Base-by-base conservation (phyloP, 768 basidiomycete species). In the Floccularia luteovirens region DNA sequence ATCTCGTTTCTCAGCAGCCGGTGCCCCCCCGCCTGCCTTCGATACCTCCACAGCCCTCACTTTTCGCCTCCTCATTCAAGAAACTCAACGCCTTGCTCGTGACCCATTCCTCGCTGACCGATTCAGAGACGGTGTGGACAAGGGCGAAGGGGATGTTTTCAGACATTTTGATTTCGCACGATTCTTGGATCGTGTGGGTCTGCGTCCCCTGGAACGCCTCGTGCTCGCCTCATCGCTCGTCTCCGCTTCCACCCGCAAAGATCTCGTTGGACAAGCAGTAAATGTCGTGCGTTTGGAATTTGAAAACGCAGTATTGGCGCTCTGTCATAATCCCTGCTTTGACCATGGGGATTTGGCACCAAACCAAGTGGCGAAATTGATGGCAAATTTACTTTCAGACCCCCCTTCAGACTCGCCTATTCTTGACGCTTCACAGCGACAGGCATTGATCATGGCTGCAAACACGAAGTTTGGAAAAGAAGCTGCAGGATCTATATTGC, bases 21-120 rank as follows among this genome's bases (percentile, higher is more conserved):
- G n/a, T n/a, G 66, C 73, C 39, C 67, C 75, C n/a, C 71, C 78
- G 19, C 66, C 83, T 37, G 65, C 76, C 1, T 81, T 82, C 47
- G 87, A 88, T 55, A 63, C 82, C n/a, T 85, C 85, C 21, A 75
- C 77, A 28, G 74, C 82, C 35, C 67, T 92, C 36, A 85, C 87
- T 11, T 89, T 90, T 57, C 83, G 88, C 27, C 72, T 93, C 14
- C 75, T 93, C 19, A 77, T 86, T 23, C 87, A 91, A 63, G 91
- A 92, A 64, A 86, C 79, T 1, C 86, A 90, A 53, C 79, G 90
- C 37, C 79, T 93, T 38, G 85, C 89, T 48, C 83, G 88, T 45
- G 90, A 92, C 71, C 90, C 90, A 45, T 82, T 81, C 58, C 76
- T 91, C 33, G 86, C 90, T 39, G 88, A 90, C 65, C 79, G 90